phyloP scores from a whole-genome alignment of 1,284 basidiomycete genomes.

The Leccinum pallidistipes region DNA sequence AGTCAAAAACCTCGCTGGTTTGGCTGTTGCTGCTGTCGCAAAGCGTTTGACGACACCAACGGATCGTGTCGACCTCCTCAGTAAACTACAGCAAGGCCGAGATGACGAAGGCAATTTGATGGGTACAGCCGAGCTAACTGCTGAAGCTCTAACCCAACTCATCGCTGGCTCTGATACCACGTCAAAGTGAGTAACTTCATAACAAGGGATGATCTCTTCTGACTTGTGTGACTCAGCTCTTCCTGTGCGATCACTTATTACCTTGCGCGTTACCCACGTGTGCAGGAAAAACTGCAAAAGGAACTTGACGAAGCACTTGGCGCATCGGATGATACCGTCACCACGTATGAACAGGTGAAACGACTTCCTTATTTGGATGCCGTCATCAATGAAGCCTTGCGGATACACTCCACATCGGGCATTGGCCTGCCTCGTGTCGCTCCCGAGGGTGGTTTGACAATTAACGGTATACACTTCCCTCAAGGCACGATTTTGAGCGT shows the following conservation, averaged over 20 bases:
- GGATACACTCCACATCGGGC: conserved; percentile 78
- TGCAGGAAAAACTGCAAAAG: conserved; percentile 70
- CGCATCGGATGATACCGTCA: conserved; percentile 53
- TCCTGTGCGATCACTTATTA: conserved; percentile 86
- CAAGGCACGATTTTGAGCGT: conserved; percentile 73
- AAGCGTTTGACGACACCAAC: conserved; percentile 64
- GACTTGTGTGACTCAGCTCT: conserved; percentile 44
- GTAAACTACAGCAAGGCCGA: conserved; percentile 74
- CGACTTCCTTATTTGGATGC: conserved; percentile 74
- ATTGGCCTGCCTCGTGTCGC: conserved; percentile 82
- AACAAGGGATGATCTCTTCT: not conserved
- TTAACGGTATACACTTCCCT: conserved; percentile 63
- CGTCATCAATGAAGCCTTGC: conserved; percentile 80
- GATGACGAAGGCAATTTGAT: conserved; percentile 81
- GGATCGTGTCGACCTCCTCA: conserved; percentile 77
- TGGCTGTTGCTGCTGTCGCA: conserved; percentile 81
- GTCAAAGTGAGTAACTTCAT: conserved; percentile 59
- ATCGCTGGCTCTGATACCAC: conserved; percentile 87
- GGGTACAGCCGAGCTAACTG: conserved; percentile 80
- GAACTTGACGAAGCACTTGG: conserved; percentile 81
- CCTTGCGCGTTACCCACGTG: conserved; percentile 65
- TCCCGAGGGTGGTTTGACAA: conserved; percentile 65
- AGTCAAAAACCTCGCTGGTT: conserved; percentile 74
- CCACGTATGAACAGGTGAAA: conserved; percentile 65
- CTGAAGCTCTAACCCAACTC: conserved; percentile 83